A percentile compares a stretch with the other conserved stretches of the same genome.
Conservation (phyloP, 1,139 yeast genomes). For the Blastobotrys ciferrii region DNA sequence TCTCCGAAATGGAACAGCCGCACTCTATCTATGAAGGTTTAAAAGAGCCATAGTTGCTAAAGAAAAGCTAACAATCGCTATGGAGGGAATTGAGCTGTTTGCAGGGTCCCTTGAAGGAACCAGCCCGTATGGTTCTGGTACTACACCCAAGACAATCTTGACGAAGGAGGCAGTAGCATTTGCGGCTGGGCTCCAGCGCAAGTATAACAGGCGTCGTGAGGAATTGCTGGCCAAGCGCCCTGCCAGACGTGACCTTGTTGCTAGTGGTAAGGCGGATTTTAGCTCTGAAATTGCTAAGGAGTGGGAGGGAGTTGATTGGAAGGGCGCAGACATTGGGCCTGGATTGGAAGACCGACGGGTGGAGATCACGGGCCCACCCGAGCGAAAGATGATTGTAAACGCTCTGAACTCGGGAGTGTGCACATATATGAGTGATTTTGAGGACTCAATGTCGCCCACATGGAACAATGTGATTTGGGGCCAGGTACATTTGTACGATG, state of each 20-base stretch:
- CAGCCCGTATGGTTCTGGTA: constrained; percentile 14
- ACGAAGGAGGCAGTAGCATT: constrained; percentile 69
- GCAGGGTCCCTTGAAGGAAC: constrained; percentile 9
- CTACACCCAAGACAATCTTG: constrained; percentile 42
- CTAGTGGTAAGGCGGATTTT: constrained; percentile 66
- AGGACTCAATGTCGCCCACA: constrained; percentile 93
- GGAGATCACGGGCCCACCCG: constrained; percentile 54
- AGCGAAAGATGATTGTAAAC: constrained; percentile 89
- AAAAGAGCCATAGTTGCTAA: neutral
- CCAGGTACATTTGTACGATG: constrained; percentile 90
- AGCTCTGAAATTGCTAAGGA: constrained; percentile 68
- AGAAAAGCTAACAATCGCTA: neutral
- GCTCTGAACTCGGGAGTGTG: constrained; percentile 87
- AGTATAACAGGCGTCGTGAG: constrained; percentile 61
- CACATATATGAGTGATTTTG: constrained; percentile 94
- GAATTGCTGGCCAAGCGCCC: constrained; percentile 59
- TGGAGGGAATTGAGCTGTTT: constrained; percentile 15
- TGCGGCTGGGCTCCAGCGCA: constrained; percentile 69
- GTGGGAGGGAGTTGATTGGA: constrained; percentile 74
- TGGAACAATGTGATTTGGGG: constrained; percentile 88
- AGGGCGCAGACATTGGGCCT: constrained; percentile 73
- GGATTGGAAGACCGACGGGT: constrained; percentile 62
- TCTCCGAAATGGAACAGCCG: constrained; percentile 5
- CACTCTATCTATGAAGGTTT: constrained; percentile 1
- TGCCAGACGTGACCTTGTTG: constrained; percentile 59